Evolutionary conservation across 208 protist genomes (phyloP), one percentile per base, ranked within the genome.

Genomic region (Trypanosomatidae sp.): DNA sequence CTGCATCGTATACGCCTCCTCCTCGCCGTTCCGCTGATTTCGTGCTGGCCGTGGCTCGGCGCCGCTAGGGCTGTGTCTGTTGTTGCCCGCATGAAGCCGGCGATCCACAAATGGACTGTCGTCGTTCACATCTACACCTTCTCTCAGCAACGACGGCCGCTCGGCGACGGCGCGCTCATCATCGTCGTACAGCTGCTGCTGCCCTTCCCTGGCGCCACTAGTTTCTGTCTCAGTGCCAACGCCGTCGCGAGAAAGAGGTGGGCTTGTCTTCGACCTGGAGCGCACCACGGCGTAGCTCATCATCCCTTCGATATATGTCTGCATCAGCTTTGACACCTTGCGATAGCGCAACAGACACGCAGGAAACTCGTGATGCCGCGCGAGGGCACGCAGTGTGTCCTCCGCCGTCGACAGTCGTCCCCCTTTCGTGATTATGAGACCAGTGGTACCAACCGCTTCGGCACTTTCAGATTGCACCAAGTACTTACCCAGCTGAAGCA

Each of bases 401-500:
- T 97, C 91, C 3, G 89, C 91, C n/a, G 94, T 97, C 49, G 93
- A 97, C 19, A 94, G 77, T 50, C 90, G 91, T n/a, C 93, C 93
- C 66, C 87, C 82, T 62, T 92, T 94, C 22, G 92, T 97, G 56
- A 90, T 82, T 41, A 62, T 84, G 22, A 94, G 30, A 0, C 80
- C 71, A 5, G 74, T 49, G 12, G 77, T 74, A 8, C 59, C 72
- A 1, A 77, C 71, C 2, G 50, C 41, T 55, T 65, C 71, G n/a
- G 69, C 69, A 25, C 56, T 73, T 56, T 39, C 65, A 3, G 36
- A 49, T 12, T 47, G 53, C 28, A 75, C 56, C 46, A 95, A 75
- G 60, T 89, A 69, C 60, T 75, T 81, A 30, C 90, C 90, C n/a
- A 97, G 85, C 33, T 85, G 70, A 22, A 97, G 88, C n/a, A 93